These are phyloP conservation scores for Chalciporus sphaerocephalus DNA, from an alignment of 768 basidiomycete genomes.

Conservation along the genomic window DNA sequence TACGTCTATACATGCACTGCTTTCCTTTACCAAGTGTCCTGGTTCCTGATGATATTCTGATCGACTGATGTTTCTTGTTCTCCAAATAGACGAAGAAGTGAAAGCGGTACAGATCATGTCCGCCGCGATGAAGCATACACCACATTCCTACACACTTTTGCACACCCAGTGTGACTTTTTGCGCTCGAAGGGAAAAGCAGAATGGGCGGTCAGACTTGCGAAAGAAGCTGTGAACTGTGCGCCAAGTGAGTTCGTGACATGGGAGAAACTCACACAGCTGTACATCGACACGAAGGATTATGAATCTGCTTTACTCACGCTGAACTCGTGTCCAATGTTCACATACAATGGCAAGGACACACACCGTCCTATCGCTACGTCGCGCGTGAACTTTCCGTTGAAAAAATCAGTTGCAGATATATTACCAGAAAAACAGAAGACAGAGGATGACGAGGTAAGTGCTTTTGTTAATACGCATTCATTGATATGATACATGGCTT, in stretches of 20 bases:
- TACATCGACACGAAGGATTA: constrained; percentile 89
- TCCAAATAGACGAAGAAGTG: constrained; percentile 84
- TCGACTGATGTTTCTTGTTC: neutral
- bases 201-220: constrained; percentile 90
- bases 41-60: neutral
- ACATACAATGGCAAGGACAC: constrained; percentile 96
- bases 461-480: neutral
- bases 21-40: neutral
- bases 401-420: constrained; percentile 85
- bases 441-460: constrained; percentile 78
- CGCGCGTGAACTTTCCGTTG: constrained; percentile 81
- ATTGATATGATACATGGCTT: neutral
- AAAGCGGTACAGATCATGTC: constrained; percentile 95
- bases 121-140: constrained; percentile 74
- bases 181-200: constrained; percentile 73
- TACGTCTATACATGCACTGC: constrained; percentile 41
- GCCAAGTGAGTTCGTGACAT: constrained; percentile 97
- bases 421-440: constrained; percentile 76
- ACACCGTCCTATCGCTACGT: constrained; percentile 77
- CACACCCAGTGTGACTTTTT: constrained; percentile 95
- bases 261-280: constrained; percentile 95
- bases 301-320: constrained; percentile 81
- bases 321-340: constrained; percentile 99
- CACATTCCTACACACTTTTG: constrained; percentile 89
- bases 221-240: constrained; percentile 96